A percentile compares a stretch with the other conserved stretches of the same genome.
Conservation (phyloP, 352 stramenopile species). For the Phytophthora palmivora region DNA sequence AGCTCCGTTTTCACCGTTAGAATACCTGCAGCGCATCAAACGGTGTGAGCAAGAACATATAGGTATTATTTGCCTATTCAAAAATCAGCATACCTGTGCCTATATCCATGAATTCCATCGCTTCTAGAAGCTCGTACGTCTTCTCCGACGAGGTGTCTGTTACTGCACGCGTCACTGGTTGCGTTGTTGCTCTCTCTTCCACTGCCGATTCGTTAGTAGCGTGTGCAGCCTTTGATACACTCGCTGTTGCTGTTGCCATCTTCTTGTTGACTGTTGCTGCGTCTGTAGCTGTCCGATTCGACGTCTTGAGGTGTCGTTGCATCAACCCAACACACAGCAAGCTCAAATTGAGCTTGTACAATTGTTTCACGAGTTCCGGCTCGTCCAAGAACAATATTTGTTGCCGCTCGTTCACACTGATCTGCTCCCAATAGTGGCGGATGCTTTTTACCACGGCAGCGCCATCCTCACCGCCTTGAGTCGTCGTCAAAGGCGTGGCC, state of each 20-base stretch:
- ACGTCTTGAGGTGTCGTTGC: constrained; percentile 80
- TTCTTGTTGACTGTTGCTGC: constrained; percentile 15
- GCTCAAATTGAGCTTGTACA: constrained; percentile 90
- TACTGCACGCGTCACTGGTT: constrained; percentile 15
- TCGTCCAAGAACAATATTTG: constrained; percentile 85
- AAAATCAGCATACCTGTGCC: constrained; percentile 51
- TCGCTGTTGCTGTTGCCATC: neutral
- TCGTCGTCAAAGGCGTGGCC: constrained; percentile 22
- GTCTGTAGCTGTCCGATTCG: constrained; percentile 22
- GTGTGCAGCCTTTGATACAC: neutral
- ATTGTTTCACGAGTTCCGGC: constrained; percentile 82
- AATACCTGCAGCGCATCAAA: constrained; percentile 51
- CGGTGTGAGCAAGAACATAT: neutral
- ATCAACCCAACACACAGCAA: constrained; percentile 86
- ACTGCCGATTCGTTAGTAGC: neutral
- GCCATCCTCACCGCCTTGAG: constrained; percentile 23
- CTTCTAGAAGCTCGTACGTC: constrained; percentile 86
- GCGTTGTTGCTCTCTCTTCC: constrained; percentile 13
- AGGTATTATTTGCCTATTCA: neutral
- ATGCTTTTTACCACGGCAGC: constrained; percentile 39
- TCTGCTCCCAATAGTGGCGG: constrained; percentile 70
- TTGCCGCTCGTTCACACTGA: constrained; percentile 69
- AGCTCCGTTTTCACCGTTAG: constrained; percentile 88
- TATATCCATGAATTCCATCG: constrained; percentile 92
- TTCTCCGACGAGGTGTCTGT: constrained; percentile 52